A percentile compares a stretch with the other conserved stretches of the same genome.
These are phyloP conservation scores for Ophiostoma ulmi DNA, from an alignment of 2,329 filamentous ascomycete genomes.

Conservation along the genomic window DNA sequence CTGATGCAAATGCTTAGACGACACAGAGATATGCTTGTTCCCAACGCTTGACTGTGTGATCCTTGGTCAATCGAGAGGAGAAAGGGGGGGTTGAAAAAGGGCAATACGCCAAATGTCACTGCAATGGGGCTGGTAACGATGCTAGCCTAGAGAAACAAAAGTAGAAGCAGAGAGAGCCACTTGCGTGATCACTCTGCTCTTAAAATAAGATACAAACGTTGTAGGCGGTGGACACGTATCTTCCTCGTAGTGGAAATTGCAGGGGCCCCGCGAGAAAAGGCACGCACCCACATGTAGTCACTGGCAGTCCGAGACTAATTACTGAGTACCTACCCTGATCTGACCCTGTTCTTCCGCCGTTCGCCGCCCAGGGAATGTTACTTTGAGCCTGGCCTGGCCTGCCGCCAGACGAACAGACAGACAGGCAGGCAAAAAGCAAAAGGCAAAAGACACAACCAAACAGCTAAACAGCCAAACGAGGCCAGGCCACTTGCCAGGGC, in stretches of 20 bases:
- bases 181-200: constrained; percentile 1
- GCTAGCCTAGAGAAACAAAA: not conserved
- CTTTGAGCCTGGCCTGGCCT: constrained; percentile 14
- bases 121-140: not conserved
- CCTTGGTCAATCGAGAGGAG: not conserved
- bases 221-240: constrained; percentile 12
- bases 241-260: constrained; percentile 23
- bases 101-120: constrained; percentile 11
- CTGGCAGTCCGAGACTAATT: no score
- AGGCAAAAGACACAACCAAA: no score
- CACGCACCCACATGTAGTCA: not conserved
- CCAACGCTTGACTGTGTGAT: not conserved
- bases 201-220: not conserved
- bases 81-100: constrained; percentile 2
- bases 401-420: not conserved
- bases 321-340: not conserved
- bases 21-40: not conserved
- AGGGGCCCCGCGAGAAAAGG: constrained; percentile 20
- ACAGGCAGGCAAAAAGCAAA: not conserved
- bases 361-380: constrained; percentile 17
- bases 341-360: constrained; percentile 15
- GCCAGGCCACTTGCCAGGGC: no score
- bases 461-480: no score
- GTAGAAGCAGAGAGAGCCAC: not conserved
- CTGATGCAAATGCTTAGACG: not conserved